phyloP scores from a whole-genome alignment of 2,329 filamentous ascomycete species.

The Alternaria ventricosa region DNA sequence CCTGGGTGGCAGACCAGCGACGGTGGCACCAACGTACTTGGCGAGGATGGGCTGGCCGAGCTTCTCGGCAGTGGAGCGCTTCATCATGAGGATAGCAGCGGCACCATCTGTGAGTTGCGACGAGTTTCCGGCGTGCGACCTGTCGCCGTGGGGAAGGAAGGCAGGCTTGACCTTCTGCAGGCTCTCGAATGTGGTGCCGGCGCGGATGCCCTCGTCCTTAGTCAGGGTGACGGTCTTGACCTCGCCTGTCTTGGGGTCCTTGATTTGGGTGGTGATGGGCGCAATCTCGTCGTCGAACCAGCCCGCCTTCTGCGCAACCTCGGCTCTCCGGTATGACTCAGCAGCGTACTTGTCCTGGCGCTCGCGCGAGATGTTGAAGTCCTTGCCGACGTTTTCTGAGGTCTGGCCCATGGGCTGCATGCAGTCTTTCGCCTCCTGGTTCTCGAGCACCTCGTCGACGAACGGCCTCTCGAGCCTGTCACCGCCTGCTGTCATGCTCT shows the following conservation, averaged over 20 bases:
- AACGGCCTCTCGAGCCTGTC: constrained; percentile 76
- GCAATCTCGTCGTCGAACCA: constrained; percentile 94
- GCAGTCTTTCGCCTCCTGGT: constrained; percentile 82
- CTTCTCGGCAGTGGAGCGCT: constrained; percentile 84
- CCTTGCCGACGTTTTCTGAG: constrained; percentile 90
- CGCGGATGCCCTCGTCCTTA: constrained; percentile 88
- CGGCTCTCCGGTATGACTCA: constrained; percentile 86
- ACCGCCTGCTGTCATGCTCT: constrained; percentile 81
- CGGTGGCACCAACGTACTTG: constrained; percentile 92
- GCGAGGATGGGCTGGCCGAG: constrained; percentile 90
- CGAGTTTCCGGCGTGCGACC: constrained; percentile 90
- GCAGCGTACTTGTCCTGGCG: constrained; percentile 84
- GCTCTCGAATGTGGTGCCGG: constrained; percentile 83
- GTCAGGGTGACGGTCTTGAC: constrained; percentile 78
- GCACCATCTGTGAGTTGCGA: constrained; percentile 95
- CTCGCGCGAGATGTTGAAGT: constrained; percentile 84
- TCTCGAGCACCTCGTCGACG: constrained; percentile 74
- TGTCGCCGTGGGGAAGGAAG: constrained; percentile 87
- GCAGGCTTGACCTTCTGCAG: constrained; percentile 86
- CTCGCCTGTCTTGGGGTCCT: constrained; percentile 82
- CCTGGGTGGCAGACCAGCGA: constrained; percentile 86
- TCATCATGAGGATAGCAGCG: constrained; percentile 90
- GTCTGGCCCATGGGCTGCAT: constrained; percentile 98
- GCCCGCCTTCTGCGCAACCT: constrained; percentile 87
- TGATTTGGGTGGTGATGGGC: constrained; percentile 81